A percentile compares a stretch with the other conserved stretches of the same genome.
phyloP scores from a whole-genome alignment of 2,329 filamentous ascomycete genomes.

The Simplicillium aogashimaense region DNA sequence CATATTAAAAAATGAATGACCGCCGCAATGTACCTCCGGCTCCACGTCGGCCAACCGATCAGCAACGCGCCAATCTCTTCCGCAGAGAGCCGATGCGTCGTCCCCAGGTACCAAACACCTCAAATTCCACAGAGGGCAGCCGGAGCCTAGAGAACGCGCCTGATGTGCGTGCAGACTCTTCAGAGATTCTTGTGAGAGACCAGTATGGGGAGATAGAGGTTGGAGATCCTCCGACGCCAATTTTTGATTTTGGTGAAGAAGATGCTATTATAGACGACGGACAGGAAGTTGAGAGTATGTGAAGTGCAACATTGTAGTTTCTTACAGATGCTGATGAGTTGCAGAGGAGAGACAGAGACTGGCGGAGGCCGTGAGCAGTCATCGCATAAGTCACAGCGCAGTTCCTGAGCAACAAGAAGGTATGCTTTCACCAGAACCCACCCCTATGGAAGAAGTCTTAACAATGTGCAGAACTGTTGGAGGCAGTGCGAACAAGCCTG shows the following conservation, averaged over 20 bases:
- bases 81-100: too few species aligned
- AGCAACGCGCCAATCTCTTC: too few species aligned
- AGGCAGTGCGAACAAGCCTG: conserved; percentile 59
- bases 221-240: conserved; percentile 42
- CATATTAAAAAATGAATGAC: too few species aligned
- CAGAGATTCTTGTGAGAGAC: conserved; percentile 54
- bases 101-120: not conserved
- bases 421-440: too few species aligned
- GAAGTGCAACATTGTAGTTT: conserved; percentile 1
- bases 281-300: conserved; percentile 45
- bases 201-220: conserved; percentile 53
- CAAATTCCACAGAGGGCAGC: not conserved
- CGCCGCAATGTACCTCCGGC: too few species aligned
- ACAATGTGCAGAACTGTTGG: conserved; percentile 50
- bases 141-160: conserved; percentile 1
- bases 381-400: conserved; percentile 44
- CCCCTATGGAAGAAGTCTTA: conserved; percentile 2
- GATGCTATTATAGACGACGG: conserved; percentile 47
- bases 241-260: conserved; percentile 40
- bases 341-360: conserved; percentile 50
- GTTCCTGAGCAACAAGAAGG: conserved; percentile 56
- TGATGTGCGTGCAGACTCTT: conserved; percentile 25
- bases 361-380: conserved; percentile 51
- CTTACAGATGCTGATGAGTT: not conserved
- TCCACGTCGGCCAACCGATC: too few species aligned